Evolutionary conservation across 202 grass and related monocot species (phyloP), one percentile per base, ranked within the genome.

Genomic region (Digitaria exilis): DNA sequence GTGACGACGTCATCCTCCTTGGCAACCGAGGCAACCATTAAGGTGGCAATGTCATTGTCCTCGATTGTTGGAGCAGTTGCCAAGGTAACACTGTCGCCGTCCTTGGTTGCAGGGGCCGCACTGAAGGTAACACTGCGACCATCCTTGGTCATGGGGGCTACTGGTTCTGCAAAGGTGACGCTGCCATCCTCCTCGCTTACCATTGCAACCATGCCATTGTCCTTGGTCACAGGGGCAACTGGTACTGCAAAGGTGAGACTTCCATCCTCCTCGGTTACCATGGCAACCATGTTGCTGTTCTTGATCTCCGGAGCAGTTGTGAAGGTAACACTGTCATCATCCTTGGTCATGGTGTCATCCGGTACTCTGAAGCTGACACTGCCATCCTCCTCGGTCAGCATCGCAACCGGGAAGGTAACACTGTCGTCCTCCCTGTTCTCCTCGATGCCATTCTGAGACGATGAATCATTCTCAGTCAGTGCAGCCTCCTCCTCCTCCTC

Each of bases 311-410:
- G 76, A 18, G 68, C 61, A 22, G 30, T 63, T 19, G 25, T 48
- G 25, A 57, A 66, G 41, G 18, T 71, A 22, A 46, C 73, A n/a
- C 66, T 48, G 14, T 65, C 80, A 15, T 74, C 57, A 1, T 77
- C 87, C 24, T 56, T 34, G 31, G 48, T 9, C 17, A 31, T 22
- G 12, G 37, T 3, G 18, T 25, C 48, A 11, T 59, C 14, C 11
- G 19, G 21, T 17, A 56, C 50, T 17, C 6, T 5, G 14, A 77
- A 85, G 0, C 6, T 48, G 46, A 58, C 19, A 3, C 57, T 78
- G 32, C 76, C 80, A 21, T 90, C 81, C 18, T 77, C 63, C 44
- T 82, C 79, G 22, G 73, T 77, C 75, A 80, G 57, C 25, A 32
- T 68, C 30, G 64, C 30, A 65, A 74, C 69, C 1, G 25, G 19